Conservation (phyloP, 352 stramenopile species). For the Thraustochytrium aureum region DNA sequence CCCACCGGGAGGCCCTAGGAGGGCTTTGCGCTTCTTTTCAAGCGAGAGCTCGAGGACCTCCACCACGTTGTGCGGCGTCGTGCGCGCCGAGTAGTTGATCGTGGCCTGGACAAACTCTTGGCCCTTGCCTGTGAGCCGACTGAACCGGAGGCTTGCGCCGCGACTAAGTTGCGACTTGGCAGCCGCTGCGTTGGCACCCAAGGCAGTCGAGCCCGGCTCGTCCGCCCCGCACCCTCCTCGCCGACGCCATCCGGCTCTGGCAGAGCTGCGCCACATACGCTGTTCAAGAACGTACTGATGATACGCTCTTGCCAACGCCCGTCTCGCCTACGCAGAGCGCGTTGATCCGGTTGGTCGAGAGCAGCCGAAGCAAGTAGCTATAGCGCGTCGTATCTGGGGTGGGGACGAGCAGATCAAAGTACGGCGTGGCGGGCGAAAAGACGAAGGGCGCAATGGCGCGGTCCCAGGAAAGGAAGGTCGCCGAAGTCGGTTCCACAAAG, state of each 20-base stretch:
- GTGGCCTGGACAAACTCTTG: slow-evolving; percentile 79
- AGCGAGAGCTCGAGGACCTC: slow-evolving; percentile 91
- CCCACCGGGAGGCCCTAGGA: slow-evolving; percentile 83
- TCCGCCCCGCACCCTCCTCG: slow-evolving; percentile 57
- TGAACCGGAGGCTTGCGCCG: slow-evolving; percentile 59
- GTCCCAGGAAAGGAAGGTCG: slow-evolving; percentile 75
- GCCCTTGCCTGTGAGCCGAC: background rate
- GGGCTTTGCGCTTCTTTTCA: slow-evolving; percentile 89
- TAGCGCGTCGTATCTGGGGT: slow-evolving; percentile 93
- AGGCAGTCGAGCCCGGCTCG: slow-evolving; percentile 85
- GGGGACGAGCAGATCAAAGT: slow-evolving; percentile 92
- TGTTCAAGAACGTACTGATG: slow-evolving; percentile 80
- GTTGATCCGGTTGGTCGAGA: slow-evolving; percentile 74
- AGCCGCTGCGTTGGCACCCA: slow-evolving; percentile 76
- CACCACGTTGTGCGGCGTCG: slow-evolving; percentile 81
- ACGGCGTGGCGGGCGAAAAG: slow-evolving; percentile 75
- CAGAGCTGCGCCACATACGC: slow-evolving; percentile 62
- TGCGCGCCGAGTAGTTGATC: slow-evolving; percentile 91
- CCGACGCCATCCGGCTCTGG: slow-evolving; percentile 73
- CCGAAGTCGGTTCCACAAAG: slow-evolving; percentile 70
- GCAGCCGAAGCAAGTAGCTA: slow-evolving; percentile 76
- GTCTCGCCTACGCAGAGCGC: slow-evolving; percentile 85
- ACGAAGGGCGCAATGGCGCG: slow-evolving; percentile 80
- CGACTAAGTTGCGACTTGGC: slow-evolving; percentile 64
- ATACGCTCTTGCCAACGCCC: slow-evolving; percentile 91